Percentiles rank a stretch among this genome's conserved stretches.
phyloP scores from a whole-genome alignment of 1,139 yeast species.

The Magnusiomyces ingens region DNA sequence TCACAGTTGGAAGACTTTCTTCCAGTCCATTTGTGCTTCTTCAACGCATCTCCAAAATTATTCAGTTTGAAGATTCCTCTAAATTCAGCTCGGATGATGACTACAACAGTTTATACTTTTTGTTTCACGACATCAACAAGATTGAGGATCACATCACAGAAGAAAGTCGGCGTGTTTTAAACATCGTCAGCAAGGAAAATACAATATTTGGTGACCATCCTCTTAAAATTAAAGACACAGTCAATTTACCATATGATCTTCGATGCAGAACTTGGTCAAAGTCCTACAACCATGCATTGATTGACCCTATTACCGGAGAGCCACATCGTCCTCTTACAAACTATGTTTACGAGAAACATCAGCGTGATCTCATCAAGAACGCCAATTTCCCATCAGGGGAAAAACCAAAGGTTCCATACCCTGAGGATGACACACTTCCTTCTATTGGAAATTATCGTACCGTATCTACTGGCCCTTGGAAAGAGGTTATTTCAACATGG shows the following conservation, averaged over 20 bases:
- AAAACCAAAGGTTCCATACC: constrained; percentile 25
- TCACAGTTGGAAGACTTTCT: constrained; percentile 58
- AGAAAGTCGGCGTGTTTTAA: constrained; percentile 65
- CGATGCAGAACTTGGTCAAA: constrained; percentile 36
- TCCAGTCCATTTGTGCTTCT: constrained; percentile 50
- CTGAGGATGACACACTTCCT: constrained; percentile 18
- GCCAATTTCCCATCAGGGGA: constrained; percentile 24
- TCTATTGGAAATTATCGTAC: not conserved
- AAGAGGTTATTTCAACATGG: constrained; percentile 12
- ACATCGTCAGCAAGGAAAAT: constrained; percentile 37
- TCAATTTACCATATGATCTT: constrained; percentile 35
- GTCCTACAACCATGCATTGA: constrained; percentile 33
- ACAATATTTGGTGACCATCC: constrained; percentile 27
- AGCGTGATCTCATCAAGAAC: constrained; percentile 20
- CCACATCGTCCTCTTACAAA: constrained; percentile 26
- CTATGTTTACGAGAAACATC: constrained; percentile 28
- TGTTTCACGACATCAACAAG: constrained; percentile 58
- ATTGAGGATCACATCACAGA: constrained; percentile 61
- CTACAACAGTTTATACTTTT: constrained; percentile 63
- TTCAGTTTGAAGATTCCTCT: constrained; percentile 65
- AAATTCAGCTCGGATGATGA: constrained; percentile 71
- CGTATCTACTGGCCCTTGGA: constrained; percentile 11
- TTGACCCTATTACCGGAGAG: constrained; percentile 29
- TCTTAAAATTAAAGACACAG: constrained; percentile 25
- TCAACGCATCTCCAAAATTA: constrained; percentile 55